Percentiles rank a stretch among this genome's conserved stretches.
phyloP scores from a whole-genome alignment of 257 asterid genomes.

The Solanum appendiculatum region DNA sequence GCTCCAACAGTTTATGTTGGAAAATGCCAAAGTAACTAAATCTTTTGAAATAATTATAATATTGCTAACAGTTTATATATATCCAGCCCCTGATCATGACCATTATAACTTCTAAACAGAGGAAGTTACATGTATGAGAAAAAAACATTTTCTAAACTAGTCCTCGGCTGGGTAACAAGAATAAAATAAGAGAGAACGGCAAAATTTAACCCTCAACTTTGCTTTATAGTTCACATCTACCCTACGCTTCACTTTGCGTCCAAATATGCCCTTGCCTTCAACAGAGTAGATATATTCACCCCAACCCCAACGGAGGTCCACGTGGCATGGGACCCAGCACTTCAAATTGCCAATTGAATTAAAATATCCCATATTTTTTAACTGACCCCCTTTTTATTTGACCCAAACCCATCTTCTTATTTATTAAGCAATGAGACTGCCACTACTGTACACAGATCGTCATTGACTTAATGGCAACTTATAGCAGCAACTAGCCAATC shows the following conservation, averaged over 20 bases:
- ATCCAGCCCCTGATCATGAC: neutral
- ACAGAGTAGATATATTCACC: neutral
- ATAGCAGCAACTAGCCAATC: neutral
- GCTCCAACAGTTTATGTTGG: neutral
- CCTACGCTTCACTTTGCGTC: neutral
- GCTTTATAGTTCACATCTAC: neutral
- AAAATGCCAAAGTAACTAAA: too few species aligned
- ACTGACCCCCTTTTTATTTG: neutral
- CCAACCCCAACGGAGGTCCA: neutral
- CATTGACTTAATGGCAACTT: neutral
- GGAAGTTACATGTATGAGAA: neutral
- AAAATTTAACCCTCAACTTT: neutral
- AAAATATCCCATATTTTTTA: neutral
- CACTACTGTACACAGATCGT: neutral
- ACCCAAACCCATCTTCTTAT: neutral
- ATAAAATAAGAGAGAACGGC: neutral
- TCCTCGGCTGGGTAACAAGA: neutral
- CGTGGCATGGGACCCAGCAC: neutral
- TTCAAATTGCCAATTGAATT: neutral
- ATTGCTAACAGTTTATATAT: neutral
- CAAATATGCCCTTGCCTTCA: neutral
- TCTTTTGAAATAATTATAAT: too few species aligned
- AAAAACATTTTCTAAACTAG: neutral
- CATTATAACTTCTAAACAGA: neutral
- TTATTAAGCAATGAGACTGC: neutral